Evolutionary conservation across 352 stramenopile species (phyloP).

Genomic region (Phytopythium vexans): DNA sequence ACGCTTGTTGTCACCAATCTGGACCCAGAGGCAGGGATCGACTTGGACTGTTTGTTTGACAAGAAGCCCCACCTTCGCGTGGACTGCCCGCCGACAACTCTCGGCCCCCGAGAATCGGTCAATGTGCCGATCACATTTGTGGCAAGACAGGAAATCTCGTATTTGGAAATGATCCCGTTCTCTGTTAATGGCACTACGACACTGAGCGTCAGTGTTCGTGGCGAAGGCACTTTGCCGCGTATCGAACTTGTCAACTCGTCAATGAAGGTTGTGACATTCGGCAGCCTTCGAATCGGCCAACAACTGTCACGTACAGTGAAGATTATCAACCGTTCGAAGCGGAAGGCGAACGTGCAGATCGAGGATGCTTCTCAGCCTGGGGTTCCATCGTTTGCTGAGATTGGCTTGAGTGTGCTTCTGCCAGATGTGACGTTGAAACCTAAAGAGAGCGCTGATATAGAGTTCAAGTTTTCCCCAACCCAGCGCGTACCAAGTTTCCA

Average conservation of each 20-base stretch:
- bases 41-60: constrained; percentile 89
- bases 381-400: constrained; percentile 26
- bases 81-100: constrained; percentile 73
- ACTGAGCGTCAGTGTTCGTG: constrained; percentile 66
- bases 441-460: constrained; percentile 73
- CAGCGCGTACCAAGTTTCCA: constrained; percentile 63
- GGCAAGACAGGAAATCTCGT: constrained; percentile 75
- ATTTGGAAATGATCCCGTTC: constrained; percentile 88
- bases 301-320: constrained; percentile 63
- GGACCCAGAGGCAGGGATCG: constrained; percentile 72
- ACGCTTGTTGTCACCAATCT: constrained; percentile 85
- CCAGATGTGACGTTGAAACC: constrained; percentile 64
- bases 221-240: constrained; percentile 71
- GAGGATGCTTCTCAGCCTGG: constrained; percentile 22
- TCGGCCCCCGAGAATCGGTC: constrained; percentile 76
- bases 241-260: constrained; percentile 88
- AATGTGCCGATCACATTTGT: constrained; percentile 86
- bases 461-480: constrained; percentile 71
- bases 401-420: constrained; percentile 70
- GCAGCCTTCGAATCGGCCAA: constrained; percentile 81
- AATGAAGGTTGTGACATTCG: constrained; percentile 82
- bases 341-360: constrained; percentile 66
- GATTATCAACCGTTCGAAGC: constrained; percentile 85
- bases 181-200: constrained; percentile 87
- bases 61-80: constrained; percentile 86